Base-by-base conservation (phyloP, 2,329 filamentous ascomycete genomes). In the Nigrospora oryzae region DNA sequence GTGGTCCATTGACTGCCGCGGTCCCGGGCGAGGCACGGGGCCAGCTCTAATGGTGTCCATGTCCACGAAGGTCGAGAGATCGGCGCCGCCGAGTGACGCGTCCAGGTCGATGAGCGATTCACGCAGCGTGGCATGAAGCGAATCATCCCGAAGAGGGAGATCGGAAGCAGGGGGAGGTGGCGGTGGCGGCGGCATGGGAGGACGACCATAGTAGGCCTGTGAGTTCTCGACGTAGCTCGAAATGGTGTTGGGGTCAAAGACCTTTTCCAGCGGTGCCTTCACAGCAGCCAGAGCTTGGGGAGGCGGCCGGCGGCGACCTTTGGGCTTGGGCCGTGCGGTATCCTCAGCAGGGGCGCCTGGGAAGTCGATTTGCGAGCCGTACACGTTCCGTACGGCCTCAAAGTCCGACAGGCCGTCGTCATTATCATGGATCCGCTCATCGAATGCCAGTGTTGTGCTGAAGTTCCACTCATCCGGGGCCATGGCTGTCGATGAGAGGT, bases 81-180 rank as follows among this genome's bases (percentile, higher is more conserved):
- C 74, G 34, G 66, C 71, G 2, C 75, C 76, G 37, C 73, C 67
- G 7, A 83, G 63, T 15, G 78, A 81, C 2, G 71, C 75, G 49
- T 83, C 81, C 8, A 84, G 69, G 52, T 84, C 80, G 46, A 84
- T 84, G 15, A 83, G 67, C 1, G 79, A 81, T 55, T 83, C 79
- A 44, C 76, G 66, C n/a, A 82, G 69, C 3, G 73, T 59, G 51
- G 69, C 55, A 59, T 69, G 72, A 53, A 58, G 66, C 37, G 75
- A 76, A 53, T 81, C 71, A 47, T 83, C 71, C 23, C 79, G 68
- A 2, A 83, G 60, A 0, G 79, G 79, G 8, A 84, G 66, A 54
- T 83, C 79, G 0, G 77, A 81, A 10, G 53, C 52, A 4, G 60
- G 44, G 8, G 53, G 47, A 17, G 54, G 50, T 14, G 58, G 53